Conservation (phyloP, 108 stramenopile genomes). For the Hondaea fermentalgiana region DNA sequence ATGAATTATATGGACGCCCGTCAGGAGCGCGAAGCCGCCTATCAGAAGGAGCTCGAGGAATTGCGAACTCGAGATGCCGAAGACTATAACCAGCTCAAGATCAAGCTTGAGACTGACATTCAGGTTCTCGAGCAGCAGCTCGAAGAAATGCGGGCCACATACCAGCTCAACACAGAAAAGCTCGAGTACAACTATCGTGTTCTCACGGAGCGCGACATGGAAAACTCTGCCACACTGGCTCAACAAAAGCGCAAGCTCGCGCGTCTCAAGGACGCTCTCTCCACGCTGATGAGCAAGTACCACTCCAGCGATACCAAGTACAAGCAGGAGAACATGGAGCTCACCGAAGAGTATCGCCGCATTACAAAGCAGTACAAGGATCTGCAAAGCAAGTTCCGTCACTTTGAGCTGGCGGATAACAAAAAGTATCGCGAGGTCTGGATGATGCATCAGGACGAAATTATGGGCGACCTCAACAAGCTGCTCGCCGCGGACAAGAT, state of each 20-base stretch:
- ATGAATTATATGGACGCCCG: constrained; percentile 42
- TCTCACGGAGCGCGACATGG: constrained; percentile 54
- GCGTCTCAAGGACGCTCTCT: constrained; percentile 50
- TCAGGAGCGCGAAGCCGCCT: constrained; percentile 41
- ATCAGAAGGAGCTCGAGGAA: constrained; percentile 39
- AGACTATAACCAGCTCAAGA: constrained; percentile 57
- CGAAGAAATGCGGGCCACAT: constrained; percentile 63
- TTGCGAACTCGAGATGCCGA: constrained; percentile 49
- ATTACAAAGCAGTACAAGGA: constrained; percentile 61
- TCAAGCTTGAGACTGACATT: constrained; percentile 61
- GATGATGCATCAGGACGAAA: constrained; percentile 50
- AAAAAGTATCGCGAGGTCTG: constrained; percentile 49
- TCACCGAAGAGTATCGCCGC: constrained; percentile 54
- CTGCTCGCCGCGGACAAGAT: constrained; percentile 42
- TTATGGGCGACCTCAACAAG: constrained; percentile 6
- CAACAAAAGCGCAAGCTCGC: constrained; percentile 55
- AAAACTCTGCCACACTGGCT: constrained; percentile 49
- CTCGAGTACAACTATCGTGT: constrained; percentile 64
- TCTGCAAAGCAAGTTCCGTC: constrained; percentile 57
- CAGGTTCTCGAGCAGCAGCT: constrained; percentile 68
- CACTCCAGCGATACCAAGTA: constrained; percentile 43
- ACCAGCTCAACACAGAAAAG: constrained; percentile 65
- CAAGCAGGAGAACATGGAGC: constrained; percentile 44
- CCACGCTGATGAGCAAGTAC: constrained; percentile 41
- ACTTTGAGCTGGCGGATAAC: constrained; percentile 56